Evolutionary conservation across 2,329 filamentous ascomycete species (phyloP).

Genomic region (Paraphoma chrysanthemicola): DNA sequence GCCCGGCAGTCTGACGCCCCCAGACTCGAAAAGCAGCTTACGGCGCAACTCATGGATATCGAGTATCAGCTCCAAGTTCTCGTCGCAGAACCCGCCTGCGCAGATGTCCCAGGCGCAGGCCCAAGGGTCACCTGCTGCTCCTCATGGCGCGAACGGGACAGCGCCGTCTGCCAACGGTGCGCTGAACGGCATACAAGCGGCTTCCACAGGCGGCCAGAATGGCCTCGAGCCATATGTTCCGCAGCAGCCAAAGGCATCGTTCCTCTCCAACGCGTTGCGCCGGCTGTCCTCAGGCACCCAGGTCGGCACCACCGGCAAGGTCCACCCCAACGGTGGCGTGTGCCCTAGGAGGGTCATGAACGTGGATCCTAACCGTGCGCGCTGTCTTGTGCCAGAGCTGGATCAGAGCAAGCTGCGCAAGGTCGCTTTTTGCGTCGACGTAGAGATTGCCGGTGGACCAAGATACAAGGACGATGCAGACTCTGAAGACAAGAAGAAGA

Average conservation of each 20-base stretch:
- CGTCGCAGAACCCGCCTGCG: conserved; percentile 57
- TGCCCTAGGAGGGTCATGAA: conserved; percentile 86
- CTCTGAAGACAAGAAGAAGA: conserved; percentile 55
- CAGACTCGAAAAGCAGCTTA: conserved; percentile 34
- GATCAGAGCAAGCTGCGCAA: conserved; percentile 81
- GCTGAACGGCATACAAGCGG: conserved; percentile 49
- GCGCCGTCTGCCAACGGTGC: conserved; percentile 55
- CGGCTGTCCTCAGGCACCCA: conserved; percentile 72
- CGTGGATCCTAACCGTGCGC: conserved; percentile 77
- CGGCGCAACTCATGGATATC: conserved; percentile 89
- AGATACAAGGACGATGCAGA: conserved; percentile 71
- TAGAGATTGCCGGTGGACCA: conserved; percentile 91
- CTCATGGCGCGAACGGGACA: conserved; percentile 56
- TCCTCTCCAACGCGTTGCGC: conserved; percentile 81
- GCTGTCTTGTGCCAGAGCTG: conserved; percentile 80
- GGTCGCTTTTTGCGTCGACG: conserved; percentile 95
- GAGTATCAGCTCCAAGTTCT: conserved; percentile 92
- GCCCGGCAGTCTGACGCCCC: conserved; percentile 33
- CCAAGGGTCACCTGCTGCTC: conserved; percentile 45
- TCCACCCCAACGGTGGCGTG: conserved; percentile 68
- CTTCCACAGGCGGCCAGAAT: conserved; percentile 33
- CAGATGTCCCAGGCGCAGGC: conserved; percentile 43
- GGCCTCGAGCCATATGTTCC: conserved; percentile 70
- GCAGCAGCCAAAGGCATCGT: conserved; percentile 76
- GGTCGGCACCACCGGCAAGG: conserved; percentile 57